Evolutionary conservation across 768 basidiomycete genomes (phyloP).

Genomic region (Obba rivulosa): DNA sequence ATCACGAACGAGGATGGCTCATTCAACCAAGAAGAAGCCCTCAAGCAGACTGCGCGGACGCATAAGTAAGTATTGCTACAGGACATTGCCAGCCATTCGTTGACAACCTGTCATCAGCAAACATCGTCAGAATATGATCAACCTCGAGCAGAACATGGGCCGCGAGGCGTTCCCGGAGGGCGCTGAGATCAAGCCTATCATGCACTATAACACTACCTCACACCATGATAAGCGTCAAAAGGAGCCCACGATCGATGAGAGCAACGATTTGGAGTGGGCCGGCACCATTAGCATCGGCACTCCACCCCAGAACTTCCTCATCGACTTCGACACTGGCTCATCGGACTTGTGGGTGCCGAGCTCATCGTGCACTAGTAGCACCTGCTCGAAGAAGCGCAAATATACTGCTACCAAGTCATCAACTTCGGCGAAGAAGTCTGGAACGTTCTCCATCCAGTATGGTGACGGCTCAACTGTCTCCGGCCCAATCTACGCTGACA

Average conservation of each 20-base stretch:
- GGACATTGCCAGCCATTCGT: neutral
- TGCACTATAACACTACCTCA: conserved; percentile 1
- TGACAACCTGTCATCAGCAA: conserved; percentile 10
- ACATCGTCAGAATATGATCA: conserved; percentile 13
- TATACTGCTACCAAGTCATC: conserved; percentile 13
- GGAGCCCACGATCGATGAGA: conserved; percentile 20
- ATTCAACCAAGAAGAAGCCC: conserved; percentile 6
- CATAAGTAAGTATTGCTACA: conserved; percentile 4
- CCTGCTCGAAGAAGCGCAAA: conserved; percentile 6
- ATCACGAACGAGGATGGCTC: conserved; percentile 11
- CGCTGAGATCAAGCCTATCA: conserved; percentile 12
- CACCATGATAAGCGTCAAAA: conserved; percentile 11
- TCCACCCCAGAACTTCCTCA: conserved; percentile 26
- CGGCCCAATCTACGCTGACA: conserved; percentile 12
- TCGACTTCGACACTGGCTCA: conserved; percentile 39
- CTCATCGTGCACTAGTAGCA: conserved; percentile 9
- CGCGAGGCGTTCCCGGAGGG: conserved; percentile 5
- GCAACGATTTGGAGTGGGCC: conserved; percentile 23
- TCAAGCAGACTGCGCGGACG: neutral
- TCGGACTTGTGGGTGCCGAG: conserved; percentile 25
- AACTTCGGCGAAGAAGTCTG: conserved; percentile 7
- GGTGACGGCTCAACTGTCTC: conserved; percentile 13
- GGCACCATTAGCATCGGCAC: conserved; percentile 35
- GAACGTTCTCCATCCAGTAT: conserved; percentile 15
- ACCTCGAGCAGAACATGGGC: conserved; percentile 9